These are phyloP conservation scores for Westerdykella ornata DNA, from an alignment of 2,329 filamentous ascomycete genomes.

Conservation along the genomic window DNA sequence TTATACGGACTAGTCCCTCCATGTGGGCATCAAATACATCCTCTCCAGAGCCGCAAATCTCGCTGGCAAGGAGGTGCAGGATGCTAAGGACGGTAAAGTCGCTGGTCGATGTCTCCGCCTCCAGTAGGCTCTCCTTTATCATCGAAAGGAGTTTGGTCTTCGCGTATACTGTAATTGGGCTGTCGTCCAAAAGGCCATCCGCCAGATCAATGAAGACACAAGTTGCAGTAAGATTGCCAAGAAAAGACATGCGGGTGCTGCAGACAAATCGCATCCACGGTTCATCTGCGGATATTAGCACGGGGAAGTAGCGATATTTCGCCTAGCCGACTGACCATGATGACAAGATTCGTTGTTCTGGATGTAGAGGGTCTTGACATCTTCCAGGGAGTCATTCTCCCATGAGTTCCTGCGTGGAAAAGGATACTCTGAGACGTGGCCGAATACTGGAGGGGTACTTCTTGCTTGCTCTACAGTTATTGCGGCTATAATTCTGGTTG, in stretches of 20 bases:
- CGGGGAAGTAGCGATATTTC: background rate
- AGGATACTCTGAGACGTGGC: slow-evolving; percentile 18
- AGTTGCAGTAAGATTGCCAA: slow-evolving; percentile 30
- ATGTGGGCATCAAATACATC: slow-evolving; percentile 26
- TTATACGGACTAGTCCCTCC: slow-evolving; percentile 22
- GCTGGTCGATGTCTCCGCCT: slow-evolving; percentile 13
- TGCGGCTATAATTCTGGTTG: slow-evolving; percentile 20
- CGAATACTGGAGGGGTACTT: slow-evolving; percentile 19
- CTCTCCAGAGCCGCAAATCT: slow-evolving; percentile 24
- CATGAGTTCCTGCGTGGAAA: slow-evolving; percentile 11
- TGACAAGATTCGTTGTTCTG: slow-evolving; percentile 13
- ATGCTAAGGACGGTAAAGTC: slow-evolving; percentile 30
- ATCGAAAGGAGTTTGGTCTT: slow-evolving; percentile 25
- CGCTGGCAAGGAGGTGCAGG: slow-evolving; percentile 27
- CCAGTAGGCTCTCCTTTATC: slow-evolving; percentile 21
- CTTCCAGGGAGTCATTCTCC: slow-evolving; percentile 13
- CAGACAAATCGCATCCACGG: slow-evolving; percentile 28
- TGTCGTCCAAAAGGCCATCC: slow-evolving; percentile 25
- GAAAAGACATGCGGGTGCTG: slow-evolving; percentile 24
- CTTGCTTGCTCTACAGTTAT: slow-evolving; percentile 16
- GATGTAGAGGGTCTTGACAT: slow-evolving; percentile 23
- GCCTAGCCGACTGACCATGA: slow-evolving; percentile 11
- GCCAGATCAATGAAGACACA: slow-evolving; percentile 29
- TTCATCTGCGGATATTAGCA: slow-evolving; percentile 13
- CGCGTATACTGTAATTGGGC: slow-evolving; percentile 26